Evolutionary conservation across 768 basidiomycete genomes (phyloP), one percentile per base, ranked within the genome.

Genomic region (Pleurotus tuber-regium): DNA sequence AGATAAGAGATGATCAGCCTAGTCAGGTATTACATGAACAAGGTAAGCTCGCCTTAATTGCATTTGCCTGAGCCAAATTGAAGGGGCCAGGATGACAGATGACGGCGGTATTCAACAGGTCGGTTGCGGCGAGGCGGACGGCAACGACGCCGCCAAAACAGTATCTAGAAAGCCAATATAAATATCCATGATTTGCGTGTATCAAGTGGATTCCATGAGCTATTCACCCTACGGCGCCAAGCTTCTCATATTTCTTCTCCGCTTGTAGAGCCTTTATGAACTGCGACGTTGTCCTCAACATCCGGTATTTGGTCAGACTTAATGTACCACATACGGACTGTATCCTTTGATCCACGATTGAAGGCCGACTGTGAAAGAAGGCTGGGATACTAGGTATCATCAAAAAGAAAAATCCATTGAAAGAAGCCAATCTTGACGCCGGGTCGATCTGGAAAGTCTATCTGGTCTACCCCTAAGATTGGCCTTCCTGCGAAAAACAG

Each of bases 161-260:
- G 50, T 74, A 77, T 9, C 76, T 73, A 46, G 23, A 28, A 28
- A n/a, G 43, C 16, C 21, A 28, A 16, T 3, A 30, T 26, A 18
- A 23, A 18, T 9, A 36, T n/a, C n/a, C n/a, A n/a, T n/a, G 11
- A 43, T 23, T n/a, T 19, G 14, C 19, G 25, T 29, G 7, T n/a
- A 40, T 18, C 18, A 24, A 26, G 23, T 33, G 4, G 16, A 21
- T 26, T 33, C 10, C 9, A 6, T 31, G n/a, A 10, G 30, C 31
- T 40, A 44, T 63, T 2, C 59, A 75, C 75, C 75, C 76, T 33
- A 78, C 70, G 8, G 68, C 67, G 11, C 76, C 76, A 36, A 78
- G 58, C 36, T 70, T 74, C 40, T 69, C 61, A 39, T 78, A 78
- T 42, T 70, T 62, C 56, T 72, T 75, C 54, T 68, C 63, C 24